phyloP scores from a whole-genome alignment of 2,329 filamentous ascomycete genomes.

The Pseudogymnoascus sp. region DNA sequence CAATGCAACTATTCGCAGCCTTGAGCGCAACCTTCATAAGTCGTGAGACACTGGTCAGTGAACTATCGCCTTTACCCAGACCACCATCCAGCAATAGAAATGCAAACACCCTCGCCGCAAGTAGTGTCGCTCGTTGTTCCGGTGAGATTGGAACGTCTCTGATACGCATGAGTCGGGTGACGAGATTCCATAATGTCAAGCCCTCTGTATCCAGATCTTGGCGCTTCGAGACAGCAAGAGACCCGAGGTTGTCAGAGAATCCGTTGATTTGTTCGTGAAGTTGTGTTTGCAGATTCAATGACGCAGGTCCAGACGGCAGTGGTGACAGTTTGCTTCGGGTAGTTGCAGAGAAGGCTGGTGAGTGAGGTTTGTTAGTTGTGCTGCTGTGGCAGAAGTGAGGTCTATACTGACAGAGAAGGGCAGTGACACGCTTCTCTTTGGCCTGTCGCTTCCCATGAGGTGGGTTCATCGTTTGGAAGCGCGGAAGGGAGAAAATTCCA shows the following conservation, averaged over 20 bases:
- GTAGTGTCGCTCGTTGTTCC: slow-evolving; percentile 19
- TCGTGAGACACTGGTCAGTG: slow-evolving; percentile 39
- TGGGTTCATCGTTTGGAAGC: background rate
- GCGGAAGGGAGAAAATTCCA: background rate
- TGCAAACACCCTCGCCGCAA: slow-evolving; percentile 45
- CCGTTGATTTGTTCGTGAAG: slow-evolving; percentile 33
- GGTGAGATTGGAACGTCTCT: slow-evolving; percentile 16
- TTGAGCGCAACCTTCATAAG: slow-evolving; percentile 62
- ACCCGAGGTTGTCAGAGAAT: slow-evolving; percentile 27
- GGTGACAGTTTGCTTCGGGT: slow-evolving; percentile 23
- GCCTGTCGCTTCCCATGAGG: slow-evolving; percentile 14
- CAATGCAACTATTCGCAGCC: slow-evolving; percentile 54
- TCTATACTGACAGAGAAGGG: slow-evolving; percentile 26
- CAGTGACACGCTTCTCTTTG: slow-evolving; percentile 28
- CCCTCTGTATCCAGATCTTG: slow-evolving; percentile 47
- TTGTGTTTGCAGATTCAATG: slow-evolving; percentile 32
- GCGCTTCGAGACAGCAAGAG: slow-evolving; percentile 28
- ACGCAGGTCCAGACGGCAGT: slow-evolving; percentile 13
- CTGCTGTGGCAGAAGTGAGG: background rate
- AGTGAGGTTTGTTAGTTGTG: slow-evolving; percentile 19
- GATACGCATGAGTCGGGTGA: slow-evolving; percentile 42
- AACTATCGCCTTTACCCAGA: slow-evolving; percentile 19
- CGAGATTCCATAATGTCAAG: slow-evolving; percentile 58
- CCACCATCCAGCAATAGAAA: slow-evolving; percentile 57
- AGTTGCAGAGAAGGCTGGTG: slow-evolving; percentile 23